Percentiles rank a stretch among this genome's conserved stretches.
Evolutionary conservation across 768 basidiomycete genomes (phyloP).

Genomic region (Leccinellum albellum): DNA sequence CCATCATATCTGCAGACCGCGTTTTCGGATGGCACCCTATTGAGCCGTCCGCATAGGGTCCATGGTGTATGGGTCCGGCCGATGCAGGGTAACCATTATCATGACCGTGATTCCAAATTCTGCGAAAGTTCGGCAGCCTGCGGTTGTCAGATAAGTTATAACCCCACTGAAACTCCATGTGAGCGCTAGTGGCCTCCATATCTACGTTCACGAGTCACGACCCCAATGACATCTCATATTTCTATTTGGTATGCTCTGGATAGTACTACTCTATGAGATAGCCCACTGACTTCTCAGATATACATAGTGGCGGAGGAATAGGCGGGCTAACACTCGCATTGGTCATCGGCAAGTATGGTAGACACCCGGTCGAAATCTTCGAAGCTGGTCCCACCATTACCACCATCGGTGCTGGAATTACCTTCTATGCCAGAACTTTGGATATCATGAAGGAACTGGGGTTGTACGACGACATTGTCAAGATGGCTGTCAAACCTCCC

Average conservation of each 20-base stretch:
- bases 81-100: neutral
- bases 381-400: neutral
- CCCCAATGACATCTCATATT: neutral
- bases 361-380: neutral
- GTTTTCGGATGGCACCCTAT: neutral
- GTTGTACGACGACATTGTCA: constrained; percentile 32
- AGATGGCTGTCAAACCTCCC: constrained; percentile 13
- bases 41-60: too few relatives aligned
- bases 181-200: neutral
- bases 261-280: neutral
- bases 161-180: neutral
- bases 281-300: neutral
- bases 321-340: neutral
- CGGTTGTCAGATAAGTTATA: neutral
- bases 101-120: neutral
- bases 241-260: neutral
- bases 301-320: neutral
- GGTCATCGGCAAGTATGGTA: neutral
- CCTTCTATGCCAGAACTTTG: neutral
- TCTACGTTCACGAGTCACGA: neutral
- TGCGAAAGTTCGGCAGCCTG: neutral
- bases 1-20: neutral
- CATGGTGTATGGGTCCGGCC: neutral
- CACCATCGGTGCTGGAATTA: neutral
- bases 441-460: constrained; percentile 24